Base-by-base conservation (phyloP, 2,329 filamentous ascomycete genomes). In the Alternaria burnsii region DNA sequence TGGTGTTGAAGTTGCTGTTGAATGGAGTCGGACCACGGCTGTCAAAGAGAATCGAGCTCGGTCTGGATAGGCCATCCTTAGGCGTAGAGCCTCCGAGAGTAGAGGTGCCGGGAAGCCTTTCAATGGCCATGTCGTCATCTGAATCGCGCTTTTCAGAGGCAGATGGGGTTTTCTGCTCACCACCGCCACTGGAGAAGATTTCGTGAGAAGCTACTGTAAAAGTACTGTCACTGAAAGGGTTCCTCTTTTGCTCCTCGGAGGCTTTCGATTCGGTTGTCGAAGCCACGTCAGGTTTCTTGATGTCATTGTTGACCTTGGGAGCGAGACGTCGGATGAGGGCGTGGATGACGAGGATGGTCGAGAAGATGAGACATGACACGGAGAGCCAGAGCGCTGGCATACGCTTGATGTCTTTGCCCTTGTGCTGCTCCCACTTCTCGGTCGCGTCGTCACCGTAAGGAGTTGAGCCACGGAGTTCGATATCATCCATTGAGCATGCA, bases 401-500 rank as follows among this genome's bases (percentile, higher is more conserved):
- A 30, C 73, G 66, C 53, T 63, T 71, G 30, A 70, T 61, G 22
- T 61, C 66, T 5, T 70, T 70, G 11, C 58, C 51, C 1, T 61
- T 58, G 22, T 69, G 44, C 56, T 79, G 74, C 55, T 74, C 73
- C 76, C 73, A 79, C 34, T 70, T 69, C 12, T 62, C 34, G 6
- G 66, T 73, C 10, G 71, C 65, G 16, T 66, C 65, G 16, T 67
- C 55, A 5, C 54, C 5, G 40, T 70, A 77, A 5, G 71, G 44
- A 5, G 74, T 73, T 14, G 74, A 72, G 16, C 75, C 76, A 22
- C 78, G 76, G 12, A 80, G 67, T 10, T 67, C 67, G 30, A 67
- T 63, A 55, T 80, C 77, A 30, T 74, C 68, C 65, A 78, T 78
- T 3, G 67, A 71, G 58, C 80, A 82, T 12, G 77, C 76, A 36